Evolutionary conservation across 2,329 filamentous ascomycete species (phyloP).

Genomic region (Iodosphaeria phyllophila): DNA sequence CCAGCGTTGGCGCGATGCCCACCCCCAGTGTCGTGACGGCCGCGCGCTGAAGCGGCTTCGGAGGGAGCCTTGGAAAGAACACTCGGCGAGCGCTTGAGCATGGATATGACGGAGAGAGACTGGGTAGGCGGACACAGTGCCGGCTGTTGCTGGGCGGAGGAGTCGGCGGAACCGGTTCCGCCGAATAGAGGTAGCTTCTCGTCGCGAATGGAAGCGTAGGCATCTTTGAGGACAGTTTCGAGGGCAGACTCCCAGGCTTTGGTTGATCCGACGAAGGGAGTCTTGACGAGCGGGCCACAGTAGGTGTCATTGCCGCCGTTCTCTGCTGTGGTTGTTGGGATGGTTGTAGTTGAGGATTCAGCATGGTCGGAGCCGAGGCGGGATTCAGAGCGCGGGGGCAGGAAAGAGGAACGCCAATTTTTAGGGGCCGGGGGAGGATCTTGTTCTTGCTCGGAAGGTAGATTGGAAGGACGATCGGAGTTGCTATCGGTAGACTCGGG

Average conservation of each 20-base stretch:
- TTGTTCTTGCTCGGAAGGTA: too few relatives aligned
- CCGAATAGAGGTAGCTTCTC: constrained; percentile 77
- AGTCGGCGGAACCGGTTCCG: constrained; percentile 23
- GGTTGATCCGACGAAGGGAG: constrained; percentile 54
- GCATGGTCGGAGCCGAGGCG: too few relatives aligned
- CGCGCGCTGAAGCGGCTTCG: constrained; percentile 53
- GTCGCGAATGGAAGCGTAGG: constrained; percentile 76
- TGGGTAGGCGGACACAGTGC: too few relatives aligned
- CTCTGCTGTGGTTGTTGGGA: too few relatives aligned
- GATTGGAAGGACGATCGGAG: constrained; percentile 39
- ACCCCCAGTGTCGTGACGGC: constrained; percentile 53
- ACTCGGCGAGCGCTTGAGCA: constrained; percentile 74
- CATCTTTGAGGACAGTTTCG: constrained; percentile 79
- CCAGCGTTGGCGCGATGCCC: constrained; percentile 31
- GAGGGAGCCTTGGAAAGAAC: constrained; percentile 87
- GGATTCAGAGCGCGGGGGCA: constrained; percentile 26
- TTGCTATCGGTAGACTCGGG: constrained; percentile 49
- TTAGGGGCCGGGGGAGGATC: too few relatives aligned
- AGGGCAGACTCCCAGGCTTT: constrained; percentile 78
- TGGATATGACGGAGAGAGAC: constrained; percentile 53
- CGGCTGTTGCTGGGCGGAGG: constrained; percentile 26
- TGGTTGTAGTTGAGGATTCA: too few relatives aligned
- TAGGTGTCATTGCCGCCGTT: constrained; percentile 21
- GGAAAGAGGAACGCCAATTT: constrained; percentile 24
- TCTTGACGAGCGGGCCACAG: constrained; percentile 60